Percentiles rank a stretch among this genome's conserved stretches.
Evolutionary conservation across 257 asterid genomes (phyloP).

Genomic region (Solanum gandarillasii): DNA sequence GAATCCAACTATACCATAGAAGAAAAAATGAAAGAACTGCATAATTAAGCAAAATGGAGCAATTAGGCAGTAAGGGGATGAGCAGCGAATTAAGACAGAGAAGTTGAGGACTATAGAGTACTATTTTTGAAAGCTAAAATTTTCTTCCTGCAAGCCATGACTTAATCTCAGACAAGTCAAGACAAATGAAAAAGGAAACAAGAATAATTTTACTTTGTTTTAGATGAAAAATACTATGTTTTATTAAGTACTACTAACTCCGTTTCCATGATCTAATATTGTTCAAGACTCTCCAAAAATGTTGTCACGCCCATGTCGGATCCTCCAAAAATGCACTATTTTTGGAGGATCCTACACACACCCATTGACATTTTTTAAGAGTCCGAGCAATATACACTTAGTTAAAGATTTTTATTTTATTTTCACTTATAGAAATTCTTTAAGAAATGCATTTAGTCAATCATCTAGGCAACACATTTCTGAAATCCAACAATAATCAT

Average conservation of each 20-base stretch:
- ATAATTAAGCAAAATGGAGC: not conserved
- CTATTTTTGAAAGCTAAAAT: not conserved
- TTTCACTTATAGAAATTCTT: not conserved
- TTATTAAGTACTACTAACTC: not conserved
- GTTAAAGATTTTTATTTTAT: not conserved
- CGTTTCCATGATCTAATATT: not conserved
- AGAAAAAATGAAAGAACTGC: not conserved
- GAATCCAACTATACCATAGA: not conserved
- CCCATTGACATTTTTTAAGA: not conserved
- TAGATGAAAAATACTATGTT: not conserved
- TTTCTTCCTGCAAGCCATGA: not conserved
- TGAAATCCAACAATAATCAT: not conserved
- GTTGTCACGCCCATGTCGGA: not conserved
- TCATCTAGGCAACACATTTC: not conserved
- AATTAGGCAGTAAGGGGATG: not conserved
- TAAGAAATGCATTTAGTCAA: not conserved
- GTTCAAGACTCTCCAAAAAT: not conserved
- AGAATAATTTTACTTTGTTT: not conserved
- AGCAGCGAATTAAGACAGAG: not conserved
- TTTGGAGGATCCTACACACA: not conserved
- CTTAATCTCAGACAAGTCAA: not conserved
- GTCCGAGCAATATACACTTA: not conserved
- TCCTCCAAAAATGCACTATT: not conserved
- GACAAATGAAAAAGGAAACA: not conserved
- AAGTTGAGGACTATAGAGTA: not conserved